Evolutionary conservation across 768 basidiomycete species (phyloP), one percentile per base, ranked within the genome.

Genomic region (Strobilomyces echinocephalus): DNA sequence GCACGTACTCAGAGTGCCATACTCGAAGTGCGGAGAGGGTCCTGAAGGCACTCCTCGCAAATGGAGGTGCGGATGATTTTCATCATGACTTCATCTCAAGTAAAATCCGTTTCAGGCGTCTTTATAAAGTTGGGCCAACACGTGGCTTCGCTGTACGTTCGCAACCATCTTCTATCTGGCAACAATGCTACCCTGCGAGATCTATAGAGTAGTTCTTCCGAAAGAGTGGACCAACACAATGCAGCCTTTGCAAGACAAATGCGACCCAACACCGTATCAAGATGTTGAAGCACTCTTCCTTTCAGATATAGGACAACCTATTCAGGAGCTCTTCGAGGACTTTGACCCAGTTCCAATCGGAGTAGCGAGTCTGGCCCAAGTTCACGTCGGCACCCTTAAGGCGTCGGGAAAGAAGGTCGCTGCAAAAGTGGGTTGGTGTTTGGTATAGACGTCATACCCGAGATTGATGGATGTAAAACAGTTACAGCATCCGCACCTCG

Each of bases 331-430:
- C 31, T 97, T 98, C 63, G 81, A 83, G 12, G 82, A 91, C 55
- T 95, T 98, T 64, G 84, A 97, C 60, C 83, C 84, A 5, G 73
- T 76, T 16, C 97, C 97, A 8, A 90, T 98, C 42, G 97, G 97
- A 3, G 93, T 97, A 15, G 97, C 97, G 12, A 95, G 92, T 62
- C 72, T 97, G 35, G 97, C 97, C 6, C 97, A 99, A 70, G 97
- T 98, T 15, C 97, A 98, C 69, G 80, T 87, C 18, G 97, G 85
- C 4, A 79, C 71, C 14, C 84, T 91, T 56, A 80, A 81, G 47
- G 75, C 80, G 45, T 84, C 87, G 5, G 88, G 91, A 3, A 78
- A 79, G 67, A 72, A 73, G 50, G 93, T 94, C 26, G 97, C 97
- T 8, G 88, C 98, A 47, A 95, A 95, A 73, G 87, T 87, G 55